Conservation (phyloP, 805 yeast species). For the Lipomyces chichibuensis region DNA sequence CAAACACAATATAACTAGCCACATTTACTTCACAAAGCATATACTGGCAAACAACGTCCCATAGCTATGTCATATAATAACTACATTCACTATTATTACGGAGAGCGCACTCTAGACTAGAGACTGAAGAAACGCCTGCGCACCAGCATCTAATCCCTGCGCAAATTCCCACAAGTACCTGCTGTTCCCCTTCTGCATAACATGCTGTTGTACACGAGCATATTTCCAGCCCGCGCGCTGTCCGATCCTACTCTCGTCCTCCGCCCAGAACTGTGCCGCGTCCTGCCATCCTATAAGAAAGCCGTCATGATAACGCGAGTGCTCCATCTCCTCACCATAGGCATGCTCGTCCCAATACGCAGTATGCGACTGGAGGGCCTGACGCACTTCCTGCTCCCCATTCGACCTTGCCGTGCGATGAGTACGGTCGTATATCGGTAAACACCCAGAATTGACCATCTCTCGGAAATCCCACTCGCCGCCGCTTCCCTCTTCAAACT, state of each 20-base stretch:
- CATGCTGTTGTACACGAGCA: conserved; percentile 66
- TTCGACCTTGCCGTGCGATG: conserved; percentile 40
- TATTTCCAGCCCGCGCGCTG: conserved; percentile 68
- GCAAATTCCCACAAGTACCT: conserved; percentile 83
- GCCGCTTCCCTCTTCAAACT: conserved; percentile 85
- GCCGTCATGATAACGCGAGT: conserved; percentile 80
- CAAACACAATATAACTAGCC: neutral
- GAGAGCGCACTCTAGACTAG: neutral
- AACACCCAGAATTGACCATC: conserved; percentile 54
- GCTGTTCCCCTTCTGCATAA: conserved; percentile 56
- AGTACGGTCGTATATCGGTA: conserved; percentile 22
- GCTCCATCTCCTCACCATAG: conserved; percentile 68
- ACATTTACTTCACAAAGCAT: neutral
- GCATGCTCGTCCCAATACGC: conserved; percentile 70
- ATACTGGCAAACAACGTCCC: neutral
- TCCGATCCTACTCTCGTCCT: conserved; percentile 74
- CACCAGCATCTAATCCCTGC: conserved; percentile 76
- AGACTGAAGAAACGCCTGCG: conserved; percentile 47
- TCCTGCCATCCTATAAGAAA: conserved; percentile 77
- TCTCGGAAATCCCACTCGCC: conserved; percentile 95
- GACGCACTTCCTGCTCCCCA: conserved; percentile 46
- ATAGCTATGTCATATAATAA: too few species aligned
- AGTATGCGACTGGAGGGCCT: conserved; percentile 53
- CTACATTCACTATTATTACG: too few species aligned
- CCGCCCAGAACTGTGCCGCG: conserved; percentile 64